phyloP scores from a whole-genome alignment of 257 asterid species.

The Solanum sejunctum region DNA sequence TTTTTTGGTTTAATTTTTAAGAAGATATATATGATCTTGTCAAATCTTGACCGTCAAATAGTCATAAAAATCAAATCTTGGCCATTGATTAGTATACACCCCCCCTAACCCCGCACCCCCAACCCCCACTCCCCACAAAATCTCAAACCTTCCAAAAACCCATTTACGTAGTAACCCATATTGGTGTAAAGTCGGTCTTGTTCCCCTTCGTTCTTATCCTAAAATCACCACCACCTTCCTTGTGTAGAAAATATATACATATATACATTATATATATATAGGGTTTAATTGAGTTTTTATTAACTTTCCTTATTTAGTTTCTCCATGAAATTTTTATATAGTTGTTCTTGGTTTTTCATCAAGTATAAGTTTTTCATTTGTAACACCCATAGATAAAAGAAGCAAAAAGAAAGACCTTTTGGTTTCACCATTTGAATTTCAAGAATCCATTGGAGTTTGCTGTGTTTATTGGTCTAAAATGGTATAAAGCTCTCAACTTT shows the following conservation, averaged over 20 bases:
- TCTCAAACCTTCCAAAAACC: neutral
- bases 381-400: constrained; percentile 13
- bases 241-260: neutral
- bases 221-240: constrained; percentile 7
- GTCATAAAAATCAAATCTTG: neutral
- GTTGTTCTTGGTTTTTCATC: constrained; percentile 3
- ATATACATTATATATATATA: neutral
- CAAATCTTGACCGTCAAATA: neutral
- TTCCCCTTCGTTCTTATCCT: constrained; percentile 2
- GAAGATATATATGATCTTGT: neutral
- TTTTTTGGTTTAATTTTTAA: neutral
- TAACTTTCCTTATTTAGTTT: constrained; percentile 8
- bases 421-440: neutral
- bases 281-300: neutral
- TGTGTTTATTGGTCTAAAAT: neutral
- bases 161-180: neutral
- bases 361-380: constrained; percentile 16
- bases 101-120: neutral
- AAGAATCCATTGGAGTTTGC: neutral
- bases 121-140: neutral
- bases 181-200: neutral
- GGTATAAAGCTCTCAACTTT: neutral
- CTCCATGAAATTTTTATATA: constrained; percentile 3
- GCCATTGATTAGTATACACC: neutral
- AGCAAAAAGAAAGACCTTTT: neutral